Evolutionary conservation across 768 basidiomycete species (phyloP).

Genomic region (Mycena haematopus): DNA sequence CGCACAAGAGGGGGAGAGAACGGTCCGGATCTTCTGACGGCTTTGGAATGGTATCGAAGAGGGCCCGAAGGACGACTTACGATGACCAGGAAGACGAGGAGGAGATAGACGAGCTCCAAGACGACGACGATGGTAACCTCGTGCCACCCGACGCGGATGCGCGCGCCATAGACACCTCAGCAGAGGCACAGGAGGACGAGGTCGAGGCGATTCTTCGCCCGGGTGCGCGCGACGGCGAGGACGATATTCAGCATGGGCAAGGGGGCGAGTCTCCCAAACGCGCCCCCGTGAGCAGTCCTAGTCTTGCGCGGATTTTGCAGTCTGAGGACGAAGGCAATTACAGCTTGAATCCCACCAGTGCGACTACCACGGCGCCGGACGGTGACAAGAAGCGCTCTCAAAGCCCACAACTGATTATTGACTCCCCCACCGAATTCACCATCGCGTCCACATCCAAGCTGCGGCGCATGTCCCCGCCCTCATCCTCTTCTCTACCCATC

Average conservation of each 20-base stretch:
- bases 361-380: too few relatives aligned
- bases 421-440: conserved; percentile 15
- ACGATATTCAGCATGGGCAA: background rate
- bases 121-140: background rate
- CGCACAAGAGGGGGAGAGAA: background rate
- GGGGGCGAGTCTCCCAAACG: conserved; percentile 12
- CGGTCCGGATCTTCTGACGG: background rate
- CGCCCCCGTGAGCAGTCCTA: conserved; percentile 33
- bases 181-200: background rate
- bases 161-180: background rate
- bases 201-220: conserved; percentile 21
- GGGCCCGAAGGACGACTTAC: background rate
- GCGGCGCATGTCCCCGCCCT: conserved; percentile 2
- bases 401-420: conserved; percentile 4
- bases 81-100: conserved; percentile 4
- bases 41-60: background rate
- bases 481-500: too few relatives aligned
- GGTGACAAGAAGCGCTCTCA: background rate
- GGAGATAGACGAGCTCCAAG: conserved; percentile 16
- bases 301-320: conserved; percentile 35
- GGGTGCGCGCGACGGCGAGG: background rate
- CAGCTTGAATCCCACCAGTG: background rate
- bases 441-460: conserved; percentile 21
- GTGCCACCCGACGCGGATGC: too few relatives aligned
- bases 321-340: background rate